Percentiles rank a stretch among this genome's conserved stretches.
Evolutionary conservation across 2,329 filamentous ascomycete genomes (phyloP).

Genomic region (Venturia effusa): DNA sequence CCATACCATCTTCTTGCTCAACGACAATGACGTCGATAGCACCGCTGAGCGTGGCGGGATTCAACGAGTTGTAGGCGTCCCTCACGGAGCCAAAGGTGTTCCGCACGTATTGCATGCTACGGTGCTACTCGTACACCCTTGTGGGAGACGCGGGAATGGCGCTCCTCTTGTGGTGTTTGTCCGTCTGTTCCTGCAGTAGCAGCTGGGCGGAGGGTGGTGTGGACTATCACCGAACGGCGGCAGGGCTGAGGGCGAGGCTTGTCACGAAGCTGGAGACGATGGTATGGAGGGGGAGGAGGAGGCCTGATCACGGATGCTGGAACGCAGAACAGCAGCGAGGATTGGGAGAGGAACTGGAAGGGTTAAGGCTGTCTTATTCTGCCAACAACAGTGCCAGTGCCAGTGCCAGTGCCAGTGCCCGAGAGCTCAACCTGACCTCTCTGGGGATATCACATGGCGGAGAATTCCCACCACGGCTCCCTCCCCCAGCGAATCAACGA

Average conservation of each 20-base stretch:
- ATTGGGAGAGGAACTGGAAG: background rate
- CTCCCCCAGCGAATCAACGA: background rate
- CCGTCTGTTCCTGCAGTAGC: background rate
- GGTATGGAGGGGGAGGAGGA: background rate
- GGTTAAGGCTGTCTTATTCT: background rate
- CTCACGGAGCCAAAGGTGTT: conserved; percentile 92
- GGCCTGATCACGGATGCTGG: background rate
- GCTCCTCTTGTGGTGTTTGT: background rate
- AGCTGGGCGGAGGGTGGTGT: background rate
- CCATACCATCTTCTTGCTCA: conserved; percentile 79
- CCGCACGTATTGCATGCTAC: conserved; percentile 87
- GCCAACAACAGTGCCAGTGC: too few species aligned
- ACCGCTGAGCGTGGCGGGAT: conserved; percentile 90
- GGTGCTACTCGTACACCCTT: background rate
- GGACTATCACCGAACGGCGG: background rate
- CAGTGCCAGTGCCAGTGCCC: too few species aligned
- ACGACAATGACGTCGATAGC: conserved; percentile 99
- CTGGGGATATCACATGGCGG: background rate
- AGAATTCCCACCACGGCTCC: background rate
- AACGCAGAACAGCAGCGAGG: background rate
- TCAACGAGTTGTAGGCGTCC: conserved; percentile 99
- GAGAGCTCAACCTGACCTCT: background rate
- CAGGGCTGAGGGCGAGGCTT: background rate
- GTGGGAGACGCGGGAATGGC: conserved; percentile 10
- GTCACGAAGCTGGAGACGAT: background rate